Evolutionary conservation across 345 rosid species (phyloP), one percentile per base, ranked within the genome.

Genomic region (Brassica nigra): DNA sequence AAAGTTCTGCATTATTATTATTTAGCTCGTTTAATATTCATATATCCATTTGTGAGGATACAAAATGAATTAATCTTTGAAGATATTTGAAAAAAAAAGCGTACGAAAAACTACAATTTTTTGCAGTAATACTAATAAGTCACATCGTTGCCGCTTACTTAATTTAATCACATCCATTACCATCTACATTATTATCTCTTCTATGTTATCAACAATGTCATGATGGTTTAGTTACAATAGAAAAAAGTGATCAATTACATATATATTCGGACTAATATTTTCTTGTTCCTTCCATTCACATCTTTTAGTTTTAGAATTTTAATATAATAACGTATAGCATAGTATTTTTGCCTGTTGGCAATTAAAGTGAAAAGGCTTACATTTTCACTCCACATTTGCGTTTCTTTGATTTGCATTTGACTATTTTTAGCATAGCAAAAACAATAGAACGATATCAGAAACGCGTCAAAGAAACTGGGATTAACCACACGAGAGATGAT

Each of bases 361-460:
- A 54, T n/a, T 66, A 8, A 66, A 6, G 28, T 54, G 57, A 54
- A 66, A 66, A 76, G 14, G 68, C 18, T 57, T 66, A 54, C 9
- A 10, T 37, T 34, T 57, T 72, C 39, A 72, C 62, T 37, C 34
- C 58, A 63, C 11, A 29, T 4, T 66, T 42, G 65, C 33, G 33
- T 71, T 72, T 65, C 8, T 61, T 61, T 39, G 33, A 2, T 18
- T 70, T 47, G 14, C 36, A 39, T 64, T 33, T 33, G 18, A 37
- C 0, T 34, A 1, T 74, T 71, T 76, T 85, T 85, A 94, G 97
- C 68, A 68, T 85, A 80, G 72, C 75, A 70, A 79, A 80, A 80
- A 92, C 89, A n/a, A 86, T 94, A 79, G 98, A 94, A 58, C 86
- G 91, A 37, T 94, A 94, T 75, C 88, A 87, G 68, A 90, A 23